Evolutionary conservation across 2,329 filamentous ascomycete genomes (phyloP).

Genomic region (Ascocoryne sarcoides): DNA sequence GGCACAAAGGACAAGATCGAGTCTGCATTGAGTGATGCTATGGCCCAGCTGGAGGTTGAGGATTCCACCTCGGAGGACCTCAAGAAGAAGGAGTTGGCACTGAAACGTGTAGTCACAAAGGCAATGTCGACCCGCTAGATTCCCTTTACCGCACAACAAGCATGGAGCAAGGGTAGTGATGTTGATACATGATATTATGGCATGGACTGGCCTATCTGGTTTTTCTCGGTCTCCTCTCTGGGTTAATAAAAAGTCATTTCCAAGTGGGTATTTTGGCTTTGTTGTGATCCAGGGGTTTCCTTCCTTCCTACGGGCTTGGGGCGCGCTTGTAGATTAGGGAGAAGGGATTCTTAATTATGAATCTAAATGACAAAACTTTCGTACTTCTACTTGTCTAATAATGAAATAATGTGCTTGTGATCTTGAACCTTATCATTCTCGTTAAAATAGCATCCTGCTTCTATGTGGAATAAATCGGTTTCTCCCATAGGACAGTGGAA

Average conservation of each 20-base stretch:
- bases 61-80: constrained; percentile 87
- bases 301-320: constrained; percentile 26
- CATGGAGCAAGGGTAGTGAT: constrained; percentile 20
- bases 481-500: too few relatives aligned
- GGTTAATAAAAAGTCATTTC: constrained; percentile 30
- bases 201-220: constrained; percentile 27
- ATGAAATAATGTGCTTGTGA: too few relatives aligned
- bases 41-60: constrained; percentile 94
- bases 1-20: constrained; percentile 99
- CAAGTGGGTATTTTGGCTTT: constrained; percentile 20
- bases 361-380: background rate
- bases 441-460: too few relatives aligned
- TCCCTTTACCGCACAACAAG: constrained; percentile 12
- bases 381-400: too few relatives aligned
- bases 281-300: constrained; percentile 21
- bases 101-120: constrained; percentile 98
- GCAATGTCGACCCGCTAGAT: constrained; percentile 81
- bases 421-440: too few relatives aligned
- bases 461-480: too few relatives aligned
- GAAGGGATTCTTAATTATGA: constrained; percentile 5
- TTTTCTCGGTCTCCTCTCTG: constrained; percentile 23
- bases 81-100: constrained; percentile 98
- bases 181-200: constrained; percentile 27
- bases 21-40: constrained; percentile 90
- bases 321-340: constrained; percentile 29